These are phyloP conservation scores for Globisporangium radiosum DNA, from an alignment of 352 stramenopile genomes.

Conservation along the genomic window DNA sequence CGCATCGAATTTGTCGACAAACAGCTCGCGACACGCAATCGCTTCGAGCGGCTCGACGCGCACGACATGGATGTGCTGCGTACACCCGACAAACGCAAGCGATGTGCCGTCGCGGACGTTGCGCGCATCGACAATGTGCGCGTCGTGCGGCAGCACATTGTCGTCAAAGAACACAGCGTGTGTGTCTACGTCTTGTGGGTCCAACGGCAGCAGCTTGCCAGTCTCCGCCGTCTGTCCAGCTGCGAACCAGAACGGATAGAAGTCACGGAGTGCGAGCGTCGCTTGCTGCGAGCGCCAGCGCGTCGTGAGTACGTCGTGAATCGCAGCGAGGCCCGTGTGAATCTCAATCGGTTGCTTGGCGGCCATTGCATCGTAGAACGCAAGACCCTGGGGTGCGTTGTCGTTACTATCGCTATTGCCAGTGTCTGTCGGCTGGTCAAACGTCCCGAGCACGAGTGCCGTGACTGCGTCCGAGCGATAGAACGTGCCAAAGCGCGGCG, in stretches of 20 bases:
- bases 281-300: slow-evolving; percentile 40
- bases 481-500: slow-evolving; percentile 58
- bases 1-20: slow-evolving; percentile 37
- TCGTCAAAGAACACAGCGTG: slow-evolving; percentile 78
- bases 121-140: slow-evolving; percentile 69
- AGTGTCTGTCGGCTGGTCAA: slow-evolving; percentile 40
- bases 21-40: slow-evolving; percentile 43
- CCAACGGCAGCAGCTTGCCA: slow-evolving; percentile 54
- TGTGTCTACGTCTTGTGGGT: slow-evolving; percentile 20
- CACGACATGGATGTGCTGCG: slow-evolving; percentile 44
- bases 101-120: slow-evolving; percentile 17
- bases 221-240: slow-evolving; percentile 40
- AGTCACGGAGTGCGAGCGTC: slow-evolving; percentile 68
- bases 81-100: slow-evolving; percentile 25
- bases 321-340: slow-evolving; percentile 30
- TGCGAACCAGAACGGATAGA: slow-evolving; percentile 69
- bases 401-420: slow-evolving; percentile 1
- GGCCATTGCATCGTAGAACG: slow-evolving; percentile 26
- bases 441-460: slow-evolving; percentile 64
- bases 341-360: slow-evolving; percentile 14
- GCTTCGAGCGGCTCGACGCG: slow-evolving; percentile 62
- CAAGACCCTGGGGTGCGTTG: slow-evolving; percentile 7
- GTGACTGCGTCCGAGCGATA: slow-evolving; percentile 40
- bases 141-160: slow-evolving; percentile 59
- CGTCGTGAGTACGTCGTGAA: slow-evolving; percentile 45